Evolutionary conservation across 2,329 filamentous ascomycete genomes (phyloP).

Genomic region (Septoria petroselini): DNA sequence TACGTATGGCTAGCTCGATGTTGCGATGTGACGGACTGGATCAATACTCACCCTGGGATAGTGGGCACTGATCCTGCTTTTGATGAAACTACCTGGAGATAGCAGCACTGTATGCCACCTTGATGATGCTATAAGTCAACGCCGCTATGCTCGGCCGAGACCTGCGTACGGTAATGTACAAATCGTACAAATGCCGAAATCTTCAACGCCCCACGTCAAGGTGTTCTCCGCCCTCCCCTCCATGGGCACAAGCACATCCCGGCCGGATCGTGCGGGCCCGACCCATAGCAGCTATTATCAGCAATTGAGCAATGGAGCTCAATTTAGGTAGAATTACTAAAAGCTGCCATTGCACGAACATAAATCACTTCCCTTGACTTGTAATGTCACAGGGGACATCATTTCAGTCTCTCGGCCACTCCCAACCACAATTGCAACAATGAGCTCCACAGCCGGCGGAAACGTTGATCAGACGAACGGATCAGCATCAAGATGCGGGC

Average conservation of each 20-base stretch:
- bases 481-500: conserved; percentile 4
- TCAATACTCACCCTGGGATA: conserved; percentile 25
- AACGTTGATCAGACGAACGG: not conserved
- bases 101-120: not conserved
- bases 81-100: conserved; percentile 36
- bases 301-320: too few species aligned
- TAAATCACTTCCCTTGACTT: too few species aligned
- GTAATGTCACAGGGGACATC: too few species aligned
- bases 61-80: conserved; percentile 34
- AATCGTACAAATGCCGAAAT: not conserved
- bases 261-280: not conserved
- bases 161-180: not conserved
- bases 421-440: not conserved
- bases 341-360: too few species aligned
- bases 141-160: not conserved
- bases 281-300: not conserved
- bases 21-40: conserved; percentile 32
- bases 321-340: too few species aligned
- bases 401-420: not conserved
- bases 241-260: not conserved
- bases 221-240: not conserved
- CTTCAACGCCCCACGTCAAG: not conserved
- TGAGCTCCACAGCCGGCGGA: not conserved
- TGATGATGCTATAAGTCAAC: not conserved
- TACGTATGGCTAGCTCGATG: conserved; percentile 35